Conservation (phyloP, 805 yeast genomes). For the Suhomyces vadensis region DNA sequence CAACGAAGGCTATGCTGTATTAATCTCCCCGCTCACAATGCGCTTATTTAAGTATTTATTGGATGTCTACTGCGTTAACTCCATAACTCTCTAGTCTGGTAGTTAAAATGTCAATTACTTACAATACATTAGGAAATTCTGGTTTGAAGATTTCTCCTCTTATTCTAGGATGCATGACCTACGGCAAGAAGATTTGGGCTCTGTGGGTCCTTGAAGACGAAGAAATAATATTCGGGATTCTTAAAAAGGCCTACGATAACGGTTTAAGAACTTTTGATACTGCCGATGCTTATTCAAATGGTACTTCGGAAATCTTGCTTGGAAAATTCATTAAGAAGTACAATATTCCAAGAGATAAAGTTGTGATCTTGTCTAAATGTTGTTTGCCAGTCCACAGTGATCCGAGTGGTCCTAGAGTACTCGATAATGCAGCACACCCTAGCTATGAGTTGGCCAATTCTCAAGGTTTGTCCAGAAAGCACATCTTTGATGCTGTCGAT, state of each 20-base stretch:
- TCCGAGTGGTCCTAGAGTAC: constrained; percentile 5
- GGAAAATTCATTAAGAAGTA: constrained; percentile 56
- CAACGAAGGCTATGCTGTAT: too few relatives aligned
- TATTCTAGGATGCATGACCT: constrained; percentile 58
- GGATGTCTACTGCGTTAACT: too few relatives aligned
- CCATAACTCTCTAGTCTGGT: neutral
- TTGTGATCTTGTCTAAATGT: constrained; percentile 55
- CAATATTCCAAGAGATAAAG: constrained; percentile 52
- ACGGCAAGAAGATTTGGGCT: constrained; percentile 46
- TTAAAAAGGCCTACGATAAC: constrained; percentile 46
- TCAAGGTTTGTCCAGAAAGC: constrained; percentile 47
- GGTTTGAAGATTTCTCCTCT: constrained; percentile 52
- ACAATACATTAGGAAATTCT: constrained; percentile 36
- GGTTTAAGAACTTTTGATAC: constrained; percentile 54
- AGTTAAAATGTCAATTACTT: constrained; percentile 7
- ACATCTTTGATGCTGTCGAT: constrained; percentile 46
- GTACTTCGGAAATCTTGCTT: constrained; percentile 49
- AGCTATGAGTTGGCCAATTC: constrained; percentile 25
- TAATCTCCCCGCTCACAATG: too few relatives aligned
- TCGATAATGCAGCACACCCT: neutral
- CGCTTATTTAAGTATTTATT: too few relatives aligned
- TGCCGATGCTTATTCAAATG: constrained; percentile 50
- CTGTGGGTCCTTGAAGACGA: constrained; percentile 49
- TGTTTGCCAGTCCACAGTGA: constrained; percentile 14
- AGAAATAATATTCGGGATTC: constrained; percentile 41